Percentiles rank a stretch among this genome's conserved stretches.
These are phyloP conservation scores for Camellia granthamiana DNA, from an alignment of 148 eudicot genomes.

Conservation along the genomic window DNA sequence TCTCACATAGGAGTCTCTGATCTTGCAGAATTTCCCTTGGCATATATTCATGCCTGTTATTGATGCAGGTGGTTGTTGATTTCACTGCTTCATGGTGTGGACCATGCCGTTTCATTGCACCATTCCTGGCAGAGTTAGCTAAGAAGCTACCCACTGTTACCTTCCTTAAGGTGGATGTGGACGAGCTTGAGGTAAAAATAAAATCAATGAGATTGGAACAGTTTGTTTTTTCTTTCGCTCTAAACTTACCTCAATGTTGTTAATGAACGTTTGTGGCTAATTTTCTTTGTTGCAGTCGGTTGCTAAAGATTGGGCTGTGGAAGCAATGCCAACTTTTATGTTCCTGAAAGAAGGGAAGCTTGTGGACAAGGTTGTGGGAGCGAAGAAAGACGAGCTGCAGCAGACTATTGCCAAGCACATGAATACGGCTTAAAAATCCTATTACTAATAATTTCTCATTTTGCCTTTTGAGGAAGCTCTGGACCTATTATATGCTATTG, in stretches of 20 bases:
- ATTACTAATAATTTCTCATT: background rate
- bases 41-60: background rate
- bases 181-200: constrained; percentile 6
- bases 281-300: constrained; percentile 4
- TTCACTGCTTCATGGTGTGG: constrained; percentile 18
- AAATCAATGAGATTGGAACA: background rate
- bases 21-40: background rate
- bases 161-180: constrained; percentile 21
- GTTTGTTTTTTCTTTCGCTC: background rate
- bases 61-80: constrained; percentile 14
- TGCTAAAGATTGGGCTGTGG: constrained; percentile 7
- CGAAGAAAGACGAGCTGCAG: constrained; percentile 20
- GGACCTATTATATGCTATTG: background rate
- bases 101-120: constrained; percentile 7
- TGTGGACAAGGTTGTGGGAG: constrained; percentile 14
- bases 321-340: constrained; percentile 15
- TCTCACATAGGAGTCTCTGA: too few relatives aligned
- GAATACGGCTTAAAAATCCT: too few relatives aligned
- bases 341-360: constrained; percentile 17
- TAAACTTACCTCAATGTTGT: background rate
- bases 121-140: constrained; percentile 10
- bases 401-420: constrained; percentile 7
- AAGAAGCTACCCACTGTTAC: constrained; percentile 13
- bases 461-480: background rate
- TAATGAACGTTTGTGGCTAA: background rate